These are phyloP conservation scores for Dactylellina sp. DNA, from an alignment of 2,329 filamentous ascomycete species.

Conservation along the genomic window DNA sequence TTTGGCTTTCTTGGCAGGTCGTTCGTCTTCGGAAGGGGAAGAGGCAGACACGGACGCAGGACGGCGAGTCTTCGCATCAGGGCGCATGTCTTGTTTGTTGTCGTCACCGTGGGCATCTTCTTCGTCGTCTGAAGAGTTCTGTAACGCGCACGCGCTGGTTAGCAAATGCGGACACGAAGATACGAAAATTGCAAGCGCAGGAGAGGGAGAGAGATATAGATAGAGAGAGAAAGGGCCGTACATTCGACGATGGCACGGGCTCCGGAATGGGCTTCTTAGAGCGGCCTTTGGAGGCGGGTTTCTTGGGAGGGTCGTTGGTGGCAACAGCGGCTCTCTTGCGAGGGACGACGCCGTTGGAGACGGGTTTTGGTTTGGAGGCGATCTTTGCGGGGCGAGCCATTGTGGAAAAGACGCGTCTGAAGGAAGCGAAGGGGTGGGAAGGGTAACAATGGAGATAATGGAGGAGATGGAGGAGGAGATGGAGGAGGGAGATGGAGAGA, in stretches of 20 bases:
- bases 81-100: not conserved
- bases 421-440: conserved; percentile 16
- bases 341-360: conserved; percentile 54
- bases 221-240: conserved; percentile 3
- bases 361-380: conserved; percentile 59
- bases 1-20: conserved; percentile 60
- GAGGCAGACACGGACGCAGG: conserved; percentile 10
- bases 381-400: conserved; percentile 41
- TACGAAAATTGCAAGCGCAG: conserved; percentile 10
- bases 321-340: conserved; percentile 51
- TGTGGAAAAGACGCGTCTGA: conserved; percentile 10
- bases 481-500: conserved; percentile 18
- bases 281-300: conserved; percentile 55
- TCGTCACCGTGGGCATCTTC: not conserved
- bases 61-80: conserved; percentile 7
- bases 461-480: conserved; percentile 13
- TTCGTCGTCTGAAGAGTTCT: conserved; percentile 10
- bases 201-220: too few species aligned
- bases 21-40: conserved; percentile 61
- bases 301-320: conserved; percentile 59
- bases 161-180: not conserved
- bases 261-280: conserved; percentile 53
- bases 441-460: not conserved
- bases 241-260: conserved; percentile 38
- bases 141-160: not conserved